Evolutionary conservation across 2,329 filamentous ascomycete genomes (phyloP).

Genomic region (Hypomyces rosellus): DNA sequence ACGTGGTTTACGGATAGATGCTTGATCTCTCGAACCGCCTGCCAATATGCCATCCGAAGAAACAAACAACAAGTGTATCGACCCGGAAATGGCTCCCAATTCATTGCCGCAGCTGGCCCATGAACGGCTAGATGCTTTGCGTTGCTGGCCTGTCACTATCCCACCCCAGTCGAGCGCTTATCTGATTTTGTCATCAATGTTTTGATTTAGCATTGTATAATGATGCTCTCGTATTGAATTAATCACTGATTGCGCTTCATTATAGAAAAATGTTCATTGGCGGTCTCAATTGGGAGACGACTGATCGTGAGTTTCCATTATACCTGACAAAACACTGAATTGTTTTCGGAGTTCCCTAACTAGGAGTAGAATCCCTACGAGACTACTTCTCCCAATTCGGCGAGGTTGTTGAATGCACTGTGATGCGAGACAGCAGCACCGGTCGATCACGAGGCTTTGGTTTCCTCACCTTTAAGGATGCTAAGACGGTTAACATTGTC

Average conservation of each 20-base stretch:
- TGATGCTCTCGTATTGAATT: not conserved
- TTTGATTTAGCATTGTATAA: not conserved
- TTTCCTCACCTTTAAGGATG: constrained; percentile 95
- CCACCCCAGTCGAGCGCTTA: not conserved
- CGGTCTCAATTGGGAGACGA: constrained; percentile 97
- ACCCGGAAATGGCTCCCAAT: too few relatives aligned
- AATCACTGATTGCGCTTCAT: not conserved
- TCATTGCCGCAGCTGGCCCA: not conserved
- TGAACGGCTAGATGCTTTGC: not conserved
- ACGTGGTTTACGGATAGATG: not conserved
- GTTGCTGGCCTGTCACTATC: not conserved
- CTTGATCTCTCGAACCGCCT: not conserved
- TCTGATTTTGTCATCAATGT: not conserved
- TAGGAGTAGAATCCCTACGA: constrained; percentile 73
- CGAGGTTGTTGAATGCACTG: constrained; percentile 94
- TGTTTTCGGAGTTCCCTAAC: not conserved
- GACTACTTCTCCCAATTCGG: constrained; percentile 98
- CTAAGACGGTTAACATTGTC: constrained; percentile 96
- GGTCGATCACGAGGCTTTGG: constrained; percentile 93
- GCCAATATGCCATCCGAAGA: not conserved
- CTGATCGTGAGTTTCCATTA: constrained; percentile 67
- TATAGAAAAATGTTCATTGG: constrained; percentile 99
- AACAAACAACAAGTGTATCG: not conserved
- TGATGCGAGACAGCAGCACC: constrained; percentile 96
- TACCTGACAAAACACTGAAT: constrained; percentile 9